phyloP scores from a whole-genome alignment of 805 yeast species.

The Candida adriatica region DNA sequence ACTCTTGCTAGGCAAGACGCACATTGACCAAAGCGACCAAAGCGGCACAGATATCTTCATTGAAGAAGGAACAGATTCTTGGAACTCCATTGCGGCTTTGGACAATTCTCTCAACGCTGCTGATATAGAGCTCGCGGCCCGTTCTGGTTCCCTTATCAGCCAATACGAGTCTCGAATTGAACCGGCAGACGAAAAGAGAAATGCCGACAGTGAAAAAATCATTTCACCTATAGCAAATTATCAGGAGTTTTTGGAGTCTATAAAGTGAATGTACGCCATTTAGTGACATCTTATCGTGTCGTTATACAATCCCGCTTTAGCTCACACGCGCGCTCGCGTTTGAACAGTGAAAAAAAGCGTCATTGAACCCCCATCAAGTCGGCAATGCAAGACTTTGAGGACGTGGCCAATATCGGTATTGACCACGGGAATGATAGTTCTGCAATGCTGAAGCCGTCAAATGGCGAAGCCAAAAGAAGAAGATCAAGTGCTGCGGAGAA shows the following conservation, averaged over 20 bases:
- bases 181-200: not conserved
- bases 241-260: not conserved
- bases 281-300: too few species aligned
- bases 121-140: too few species aligned
- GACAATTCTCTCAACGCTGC: slow-evolving; percentile 7
- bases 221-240: not conserved
- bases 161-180: not conserved
- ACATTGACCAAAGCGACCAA: not conserved
- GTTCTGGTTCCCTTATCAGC: not conserved
- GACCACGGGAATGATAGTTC: slow-evolving; percentile 2
- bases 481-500: slow-evolving; percentile 19
- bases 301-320: too few species aligned
- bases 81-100: slow-evolving; percentile 39
- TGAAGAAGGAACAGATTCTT: slow-evolving; percentile 46
- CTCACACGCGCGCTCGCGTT: too few species aligned
- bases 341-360: too few species aligned
- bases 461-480: slow-evolving; percentile 17
- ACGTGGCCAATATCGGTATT: slow-evolving; percentile 5
- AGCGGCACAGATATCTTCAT: slow-evolving; percentile 27
- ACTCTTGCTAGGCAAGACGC: not conserved
- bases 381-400: slow-evolving; percentile 3
- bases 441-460: slow-evolving; percentile 1
- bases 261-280: too few species aligned
- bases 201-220: not conserved
- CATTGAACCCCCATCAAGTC: too few species aligned